Conservation (phyloP, 495 filamentous ascomycete genomes). For the Aeminium ludgeri region DNA sequence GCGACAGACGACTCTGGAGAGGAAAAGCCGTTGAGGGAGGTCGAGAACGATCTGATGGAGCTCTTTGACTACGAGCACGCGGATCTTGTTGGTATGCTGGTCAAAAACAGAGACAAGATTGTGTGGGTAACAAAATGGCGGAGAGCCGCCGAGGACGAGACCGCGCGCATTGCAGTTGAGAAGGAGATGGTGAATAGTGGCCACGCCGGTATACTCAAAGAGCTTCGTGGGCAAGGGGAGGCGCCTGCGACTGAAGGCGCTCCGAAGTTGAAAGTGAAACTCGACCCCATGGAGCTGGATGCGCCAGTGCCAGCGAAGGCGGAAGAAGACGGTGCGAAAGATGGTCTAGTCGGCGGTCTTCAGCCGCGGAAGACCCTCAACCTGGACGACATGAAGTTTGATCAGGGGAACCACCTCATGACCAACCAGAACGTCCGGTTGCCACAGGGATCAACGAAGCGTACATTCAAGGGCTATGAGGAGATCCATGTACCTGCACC, state of each 20-base stretch:
- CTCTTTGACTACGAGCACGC: slow-evolving; percentile 94
- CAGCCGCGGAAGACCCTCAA: slow-evolving; percentile 80
- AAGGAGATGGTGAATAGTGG: slow-evolving; percentile 79
- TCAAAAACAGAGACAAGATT: slow-evolving; percentile 77
- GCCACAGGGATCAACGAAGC: slow-evolving; percentile 88
- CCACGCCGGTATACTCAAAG: slow-evolving; percentile 71
- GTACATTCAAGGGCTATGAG: slow-evolving; percentile 93
- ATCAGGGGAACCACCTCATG: slow-evolving; percentile 97
- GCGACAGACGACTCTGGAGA: slow-evolving; percentile 59
- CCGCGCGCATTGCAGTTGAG: slow-evolving; percentile 63
- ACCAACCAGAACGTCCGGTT: slow-evolving; percentile 89
- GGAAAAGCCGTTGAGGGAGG: slow-evolving; percentile 69
- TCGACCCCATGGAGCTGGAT: slow-evolving; percentile 82
- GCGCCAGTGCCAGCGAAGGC: slow-evolving; percentile 40
- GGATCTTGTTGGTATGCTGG: slow-evolving; percentile 81
- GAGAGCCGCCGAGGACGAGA: slow-evolving; percentile 59
- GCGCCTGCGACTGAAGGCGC: slow-evolving; percentile 26
- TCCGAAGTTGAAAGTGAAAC: slow-evolving; percentile 62
- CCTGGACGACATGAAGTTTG: slow-evolving; percentile 88
- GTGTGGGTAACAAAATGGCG: slow-evolving; percentile 91
- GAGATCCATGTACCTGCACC: slow-evolving; percentile 93
- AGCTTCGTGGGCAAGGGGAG: slow-evolving; percentile 39
- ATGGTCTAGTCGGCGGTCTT: slow-evolving; percentile 64
- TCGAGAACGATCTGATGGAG: slow-evolving; percentile 97
- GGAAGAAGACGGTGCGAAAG: slow-evolving; percentile 34